phyloP scores from a whole-genome alignment of 1,284 basidiomycete species.

The Microbotryomycetes sp. region DNA sequence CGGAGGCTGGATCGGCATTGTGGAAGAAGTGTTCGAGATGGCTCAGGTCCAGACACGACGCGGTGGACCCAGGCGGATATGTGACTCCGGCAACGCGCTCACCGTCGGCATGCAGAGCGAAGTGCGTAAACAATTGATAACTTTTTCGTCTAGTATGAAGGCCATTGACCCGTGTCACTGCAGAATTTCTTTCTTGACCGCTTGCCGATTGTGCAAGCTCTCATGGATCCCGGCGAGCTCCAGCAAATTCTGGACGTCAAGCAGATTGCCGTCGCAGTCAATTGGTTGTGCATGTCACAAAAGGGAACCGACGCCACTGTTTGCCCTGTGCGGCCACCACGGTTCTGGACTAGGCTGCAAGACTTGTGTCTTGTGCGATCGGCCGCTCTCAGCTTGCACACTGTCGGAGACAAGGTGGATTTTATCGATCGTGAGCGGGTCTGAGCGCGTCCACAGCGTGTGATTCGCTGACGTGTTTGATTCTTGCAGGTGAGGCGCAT shows the following conservation, averaged over 20 bases:
- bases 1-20: constrained; percentile 80
- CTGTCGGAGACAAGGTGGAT: constrained; percentile 40
- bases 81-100: constrained; percentile 46
- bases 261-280: constrained; percentile 70
- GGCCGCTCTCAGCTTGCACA: constrained; percentile 28
- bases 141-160: constrained; percentile 22
- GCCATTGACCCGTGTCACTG: constrained; percentile 17
- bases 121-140: constrained; percentile 44
- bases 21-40: constrained; percentile 68
- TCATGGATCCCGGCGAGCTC: constrained; percentile 39
- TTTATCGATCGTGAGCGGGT: constrained; percentile 30
- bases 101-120: constrained; percentile 30
- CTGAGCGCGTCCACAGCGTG: constrained; percentile 4
- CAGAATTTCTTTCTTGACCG: constrained; percentile 33
- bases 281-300: constrained; percentile 66
- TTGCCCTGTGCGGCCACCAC: constrained; percentile 61
- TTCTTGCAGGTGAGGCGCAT: constrained; percentile 23
- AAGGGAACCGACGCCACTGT: constrained; percentile 57
- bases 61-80: constrained; percentile 58
- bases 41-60: constrained; percentile 54
- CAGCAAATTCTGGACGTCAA: constrained; percentile 55
- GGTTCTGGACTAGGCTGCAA: constrained; percentile 65
- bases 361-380: constrained; percentile 48
- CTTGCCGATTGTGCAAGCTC: constrained; percentile 40
- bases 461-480: not conserved